Base-by-base conservation (phyloP, 306 rosid genomes). In the Cicer arietinum region DNA sequence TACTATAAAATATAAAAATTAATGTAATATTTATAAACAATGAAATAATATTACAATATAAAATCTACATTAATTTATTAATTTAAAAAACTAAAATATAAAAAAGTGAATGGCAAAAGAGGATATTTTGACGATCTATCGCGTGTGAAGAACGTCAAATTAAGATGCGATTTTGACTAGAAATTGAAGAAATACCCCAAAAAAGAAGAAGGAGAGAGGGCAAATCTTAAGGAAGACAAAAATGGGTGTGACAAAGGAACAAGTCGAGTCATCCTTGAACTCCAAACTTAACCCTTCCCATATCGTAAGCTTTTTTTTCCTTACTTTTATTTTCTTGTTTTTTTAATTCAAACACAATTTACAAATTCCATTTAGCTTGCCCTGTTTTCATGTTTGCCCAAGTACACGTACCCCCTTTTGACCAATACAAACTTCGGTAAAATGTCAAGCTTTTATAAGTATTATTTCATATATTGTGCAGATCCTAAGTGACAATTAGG, bases 191-290 rank as follows among this genome's bases (percentile, higher is more conserved):
- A 63, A 30, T 30, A 2, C 22, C 25, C 25, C 1, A 6, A 1
- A 22, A 1, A 64, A 0, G 9, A 18, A 50, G 61, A 8, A 20
- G 14, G 12, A 22, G 50, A 17, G 12, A 37, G 1, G n/a, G 3
- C 14, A 8, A 47, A 25, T 3, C 7, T 25, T 6, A 5, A 46
- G 7, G 52, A 47, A 47, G 52, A 56, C 1, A 56, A 22, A 10
- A 76, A 94, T 90, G 97, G 95, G 96, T 1, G 97, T 94, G 57
- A 87, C 98, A 0, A 90, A 87, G 84, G 93, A 94, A 58, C 95
- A 86, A 83, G 92, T 94, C 37, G 91, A 91, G 80, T 83, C 95
- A 57, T 70, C 95, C 1, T 79, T 94, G 91, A 89, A 87, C 59
- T 84, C 97, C 3, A 89, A 87, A 57, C 76, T 94, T 7, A 92